These are phyloP conservation scores for Penicillium psychrosexuale DNA, from an alignment of 2,329 filamentous ascomycete genomes.

Conservation along the genomic window DNA sequence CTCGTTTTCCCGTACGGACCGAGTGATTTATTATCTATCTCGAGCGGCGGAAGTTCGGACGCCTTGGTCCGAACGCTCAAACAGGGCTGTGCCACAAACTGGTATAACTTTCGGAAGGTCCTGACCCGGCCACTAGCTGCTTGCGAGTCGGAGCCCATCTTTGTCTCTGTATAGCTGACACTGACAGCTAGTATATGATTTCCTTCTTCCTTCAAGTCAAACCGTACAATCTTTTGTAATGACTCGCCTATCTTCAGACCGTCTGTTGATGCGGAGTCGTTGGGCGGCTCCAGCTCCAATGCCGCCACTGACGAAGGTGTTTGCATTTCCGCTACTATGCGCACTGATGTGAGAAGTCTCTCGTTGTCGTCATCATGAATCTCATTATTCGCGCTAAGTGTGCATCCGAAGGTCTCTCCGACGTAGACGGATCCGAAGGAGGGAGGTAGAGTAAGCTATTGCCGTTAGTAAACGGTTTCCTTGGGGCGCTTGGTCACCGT, in stretches of 20 bases:
- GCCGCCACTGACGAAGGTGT: slow-evolving; percentile 72
- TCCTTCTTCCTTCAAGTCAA: slow-evolving; percentile 90
- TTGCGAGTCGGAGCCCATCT: slow-evolving; percentile 46
- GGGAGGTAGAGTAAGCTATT: slow-evolving; percentile 73
- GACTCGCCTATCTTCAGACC: slow-evolving; percentile 55
- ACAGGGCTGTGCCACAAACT: slow-evolving; percentile 89
- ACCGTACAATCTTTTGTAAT: slow-evolving; percentile 75
- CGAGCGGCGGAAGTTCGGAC: slow-evolving; percentile 56
- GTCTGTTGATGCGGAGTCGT: slow-evolving; percentile 47
- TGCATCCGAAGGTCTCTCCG: slow-evolving; percentile 91
- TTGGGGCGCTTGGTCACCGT: not conserved
- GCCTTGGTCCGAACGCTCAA: slow-evolving; percentile 89
- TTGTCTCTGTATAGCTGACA: slow-evolving; percentile 87
- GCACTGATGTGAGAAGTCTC: slow-evolving; percentile 66
- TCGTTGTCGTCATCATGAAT: slow-evolving; percentile 42
- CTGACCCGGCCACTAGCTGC: slow-evolving; percentile 63
- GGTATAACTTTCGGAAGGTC: slow-evolving; percentile 92
- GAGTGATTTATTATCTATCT: slow-evolving; percentile 45
- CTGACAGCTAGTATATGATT: slow-evolving; percentile 91
- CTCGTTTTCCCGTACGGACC: slow-evolving; percentile 45
- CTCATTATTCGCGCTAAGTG: slow-evolving; percentile 94
- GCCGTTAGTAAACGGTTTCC: slow-evolving; percentile 10
- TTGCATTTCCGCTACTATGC: slow-evolving; percentile 91
- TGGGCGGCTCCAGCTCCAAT: slow-evolving; percentile 53
- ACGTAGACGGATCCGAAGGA: slow-evolving; percentile 94